A percentile compares a stretch with the other conserved stretches of the same genome.
Evolutionary conservation across 345 rosid genomes (phyloP).

Genomic region (Citrus cavaleriei): DNA sequence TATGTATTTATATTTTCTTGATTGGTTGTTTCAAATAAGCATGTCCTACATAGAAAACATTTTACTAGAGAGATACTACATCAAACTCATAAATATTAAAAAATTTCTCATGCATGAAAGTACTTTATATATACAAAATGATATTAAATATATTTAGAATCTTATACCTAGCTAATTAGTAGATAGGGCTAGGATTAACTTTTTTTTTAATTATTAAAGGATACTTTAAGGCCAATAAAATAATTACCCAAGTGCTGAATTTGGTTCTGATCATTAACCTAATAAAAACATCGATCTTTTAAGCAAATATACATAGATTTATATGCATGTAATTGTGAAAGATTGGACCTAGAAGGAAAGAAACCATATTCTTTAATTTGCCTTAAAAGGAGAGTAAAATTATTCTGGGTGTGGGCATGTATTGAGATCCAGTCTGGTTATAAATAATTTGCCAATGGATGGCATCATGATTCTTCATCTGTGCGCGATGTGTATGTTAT

Average conservation of each 20-base stretch:
- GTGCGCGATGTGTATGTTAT: conserved; percentile 56
- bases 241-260: neutral
- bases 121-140: neutral
- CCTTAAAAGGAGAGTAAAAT: neutral
- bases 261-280: neutral
- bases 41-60: too few relatives aligned
- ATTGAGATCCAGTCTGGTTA: conserved; percentile 15
- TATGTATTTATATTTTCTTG: neutral
- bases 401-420: conserved; percentile 14
- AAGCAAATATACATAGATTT: neutral
- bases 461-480: conserved; percentile 42
- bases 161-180: neutral
- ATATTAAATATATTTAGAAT: neutral
- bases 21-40: neutral
- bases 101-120: neutral
- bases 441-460: conserved; percentile 37
- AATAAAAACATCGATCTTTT: neutral
- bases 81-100: too few relatives aligned
- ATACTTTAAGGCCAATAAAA: neutral
- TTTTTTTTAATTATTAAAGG: neutral
- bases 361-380: neutral
- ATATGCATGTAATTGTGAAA: neutral
- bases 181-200: neutral
- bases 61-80: neutral
- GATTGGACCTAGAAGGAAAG: conserved; percentile 7